Percentiles rank a stretch among this genome's conserved stretches.
These are phyloP conservation scores for Penicillium argentinense DNA, from an alignment of 495 filamentous ascomycete species.

Conservation along the genomic window DNA sequence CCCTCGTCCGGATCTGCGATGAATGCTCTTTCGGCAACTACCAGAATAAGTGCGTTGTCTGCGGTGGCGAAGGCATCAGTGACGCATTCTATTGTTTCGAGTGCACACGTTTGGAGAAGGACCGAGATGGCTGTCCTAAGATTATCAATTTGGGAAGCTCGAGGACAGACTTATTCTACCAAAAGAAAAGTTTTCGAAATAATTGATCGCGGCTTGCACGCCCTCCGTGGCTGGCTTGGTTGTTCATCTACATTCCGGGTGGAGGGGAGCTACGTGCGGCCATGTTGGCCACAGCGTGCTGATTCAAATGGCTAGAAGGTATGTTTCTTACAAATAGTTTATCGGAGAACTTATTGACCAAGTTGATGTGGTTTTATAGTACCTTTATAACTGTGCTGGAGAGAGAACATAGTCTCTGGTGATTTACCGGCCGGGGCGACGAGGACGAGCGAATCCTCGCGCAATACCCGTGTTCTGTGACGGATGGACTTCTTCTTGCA, in stretches of 20 bases:
- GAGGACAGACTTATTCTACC: slow-evolving; percentile 90
- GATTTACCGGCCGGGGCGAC: slow-evolving; percentile 69
- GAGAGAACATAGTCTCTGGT: slow-evolving; percentile 1
- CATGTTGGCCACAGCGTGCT: slow-evolving; percentile 1
- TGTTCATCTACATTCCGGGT: slow-evolving; percentile 6
- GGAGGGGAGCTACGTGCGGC: slow-evolving; percentile 7
- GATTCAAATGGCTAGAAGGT: slow-evolving; percentile 3
- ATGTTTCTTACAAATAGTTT: too few relatives aligned
- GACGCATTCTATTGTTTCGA: slow-evolving; percentile 99
- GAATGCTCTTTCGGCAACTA: slow-evolving; percentile 99
- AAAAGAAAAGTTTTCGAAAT: slow-evolving; percentile 75
- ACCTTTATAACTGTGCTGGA: slow-evolving; percentile 2
- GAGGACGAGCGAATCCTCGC: slow-evolving; percentile 82
- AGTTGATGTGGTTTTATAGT: slow-evolving; percentile 2
- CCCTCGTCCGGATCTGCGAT: slow-evolving; percentile 96
- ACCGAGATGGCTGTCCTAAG: slow-evolving; percentile 97
- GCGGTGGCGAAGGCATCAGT: slow-evolving; percentile 96
- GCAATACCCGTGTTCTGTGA: slow-evolving; percentile 60
- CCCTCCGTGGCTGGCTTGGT: slow-evolving; percentile 15
- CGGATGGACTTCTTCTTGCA: slow-evolving; percentile 77
- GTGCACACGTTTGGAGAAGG: slow-evolving; percentile 95
- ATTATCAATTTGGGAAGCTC: slow-evolving; percentile 98
- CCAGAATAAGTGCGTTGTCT: slow-evolving; percentile 99
- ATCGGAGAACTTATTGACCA: too few relatives aligned
- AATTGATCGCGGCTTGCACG: slow-evolving; percentile 43